These are phyloP conservation scores for Diutina neorugosa DNA, from an alignment of 1,139 yeast species.

Conservation along the genomic window DNA sequence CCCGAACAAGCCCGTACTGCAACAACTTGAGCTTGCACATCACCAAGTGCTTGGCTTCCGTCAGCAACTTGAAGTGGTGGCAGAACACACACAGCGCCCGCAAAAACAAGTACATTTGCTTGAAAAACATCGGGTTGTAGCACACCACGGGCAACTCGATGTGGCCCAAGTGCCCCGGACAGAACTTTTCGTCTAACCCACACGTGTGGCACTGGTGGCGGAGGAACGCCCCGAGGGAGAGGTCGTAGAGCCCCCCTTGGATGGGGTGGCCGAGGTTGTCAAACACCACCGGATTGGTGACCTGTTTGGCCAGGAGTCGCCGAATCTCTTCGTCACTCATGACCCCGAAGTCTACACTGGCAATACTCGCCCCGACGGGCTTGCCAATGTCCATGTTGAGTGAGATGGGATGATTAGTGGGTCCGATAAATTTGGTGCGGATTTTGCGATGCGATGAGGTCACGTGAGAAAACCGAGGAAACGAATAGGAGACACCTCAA, in stretches of 20 bases:
- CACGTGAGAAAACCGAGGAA: not conserved
- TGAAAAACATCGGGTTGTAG: slow-evolving; percentile 88
- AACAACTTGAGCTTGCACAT: slow-evolving; percentile 70
- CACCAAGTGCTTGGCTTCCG: slow-evolving; percentile 59
- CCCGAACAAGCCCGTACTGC: slow-evolving; percentile 81
- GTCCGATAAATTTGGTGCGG: not conserved
- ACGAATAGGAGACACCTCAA: too few species aligned
- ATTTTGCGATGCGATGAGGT: not conserved
- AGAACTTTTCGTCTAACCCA: slow-evolving; percentile 85
- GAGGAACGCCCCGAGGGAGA: slow-evolving; percentile 87
- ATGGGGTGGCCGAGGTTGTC: slow-evolving; percentile 96
- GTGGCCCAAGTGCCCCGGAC: slow-evolving; percentile 99
- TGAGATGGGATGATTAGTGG: not conserved
- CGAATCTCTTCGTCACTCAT: slow-evolving; percentile 75
- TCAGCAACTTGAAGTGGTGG: slow-evolving; percentile 64
- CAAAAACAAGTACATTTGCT: slow-evolving; percentile 74
- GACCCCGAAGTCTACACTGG: slow-evolving; percentile 86
- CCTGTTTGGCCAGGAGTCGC: slow-evolving; percentile 82
- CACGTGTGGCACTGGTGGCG: slow-evolving; percentile 88
- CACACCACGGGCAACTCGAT: slow-evolving; percentile 93
- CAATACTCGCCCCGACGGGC: slow-evolving; percentile 91
- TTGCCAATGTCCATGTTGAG: slow-evolving; percentile 77
- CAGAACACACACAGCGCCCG: slow-evolving; percentile 86
- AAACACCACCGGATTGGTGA: slow-evolving; percentile 87
- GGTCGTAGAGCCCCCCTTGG: slow-evolving; percentile 85